Percentiles rank a stretch among this genome's conserved stretches.
Evolutionary conservation across 2,329 filamentous ascomycete genomes (phyloP).

Genomic region (Trichoderma pleuroti): DNA sequence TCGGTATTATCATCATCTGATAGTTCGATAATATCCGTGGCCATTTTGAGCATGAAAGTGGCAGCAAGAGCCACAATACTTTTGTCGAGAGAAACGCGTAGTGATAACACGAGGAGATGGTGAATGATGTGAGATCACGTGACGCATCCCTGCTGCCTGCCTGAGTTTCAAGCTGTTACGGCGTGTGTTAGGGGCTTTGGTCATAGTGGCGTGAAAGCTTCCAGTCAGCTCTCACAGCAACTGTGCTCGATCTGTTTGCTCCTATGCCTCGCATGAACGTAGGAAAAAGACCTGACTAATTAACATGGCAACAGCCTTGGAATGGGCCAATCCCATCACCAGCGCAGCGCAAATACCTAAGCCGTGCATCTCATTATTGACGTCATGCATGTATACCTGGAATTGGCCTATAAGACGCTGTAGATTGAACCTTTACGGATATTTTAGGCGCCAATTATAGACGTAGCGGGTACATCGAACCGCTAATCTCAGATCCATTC

Average conservation of each 20-base stretch:
- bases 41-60: conserved; percentile 4
- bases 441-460: neutral
- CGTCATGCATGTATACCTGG: neutral
- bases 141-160: neutral
- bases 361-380: neutral
- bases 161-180: neutral
- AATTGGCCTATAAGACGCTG: neutral
- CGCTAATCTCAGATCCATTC: neutral
- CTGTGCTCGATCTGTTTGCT: neutral
- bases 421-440: neutral
- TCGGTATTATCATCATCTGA: conserved; percentile 25
- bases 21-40: conserved; percentile 27
- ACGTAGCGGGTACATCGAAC: neutral
- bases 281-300: too few relatives aligned
- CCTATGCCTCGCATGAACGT: neutral
- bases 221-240: neutral
- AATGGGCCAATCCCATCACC: neutral
- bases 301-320: too few relatives aligned
- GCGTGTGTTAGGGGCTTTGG: neutral
- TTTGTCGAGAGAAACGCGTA: neutral
- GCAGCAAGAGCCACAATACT: neutral
- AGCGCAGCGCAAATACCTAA: neutral
- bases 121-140: conserved; percentile 5
- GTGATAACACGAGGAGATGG: neutral
- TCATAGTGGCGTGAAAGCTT: neutral